Evolutionary conservation across 192 early-diverging fungal species (phyloP), one percentile per base, ranked within the genome.

Genomic region (Podila minutissima): DNA sequence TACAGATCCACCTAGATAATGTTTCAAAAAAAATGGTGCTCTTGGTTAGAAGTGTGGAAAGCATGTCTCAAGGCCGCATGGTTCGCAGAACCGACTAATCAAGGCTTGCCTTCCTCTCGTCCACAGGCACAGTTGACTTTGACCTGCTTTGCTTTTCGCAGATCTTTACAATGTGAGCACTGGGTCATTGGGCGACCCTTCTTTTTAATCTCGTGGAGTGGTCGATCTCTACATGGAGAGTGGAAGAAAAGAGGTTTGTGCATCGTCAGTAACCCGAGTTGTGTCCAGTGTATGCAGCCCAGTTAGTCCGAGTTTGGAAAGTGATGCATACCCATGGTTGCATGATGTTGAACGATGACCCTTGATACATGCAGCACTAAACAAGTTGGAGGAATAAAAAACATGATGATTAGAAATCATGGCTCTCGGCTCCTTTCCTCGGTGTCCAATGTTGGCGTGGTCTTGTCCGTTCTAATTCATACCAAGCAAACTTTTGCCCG

Each of bases 181-280:
- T 93, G 91, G 15, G 90, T 89, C 35, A 88, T 82, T 2, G 92
- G 92, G 19, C 92, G 87, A 11, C 92, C 92, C 72, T 93, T 93
- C 82, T 86, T 91, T 32, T 88, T 79, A n/a, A 93, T 88, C 61
- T 88, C 87, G 37, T 87, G 84, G 33, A 93, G 78, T 57, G 86
- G 77, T 49, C 92, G 87, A 61, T 88, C 86, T 9, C 74, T 66
- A 82, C 41, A 9, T 59, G 32, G 26, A 20, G 11, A 26, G 13
- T 10, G 5, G 7, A 17, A 46, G 20, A 10, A 12, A 17, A 4
- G 28, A 11, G 46, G 28, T 60, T 24, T 60, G 26, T 31, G 59
- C 28, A 33, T 29, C 15, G 13, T 46, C 15, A 46, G 41, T 15
- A 46, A 17, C 41, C 3, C 41, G 0, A 46, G 41, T 46, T 46